phyloP scores from a whole-genome alignment of 2,329 filamentous ascomycete genomes.

The Cytospora schulzeri region DNA sequence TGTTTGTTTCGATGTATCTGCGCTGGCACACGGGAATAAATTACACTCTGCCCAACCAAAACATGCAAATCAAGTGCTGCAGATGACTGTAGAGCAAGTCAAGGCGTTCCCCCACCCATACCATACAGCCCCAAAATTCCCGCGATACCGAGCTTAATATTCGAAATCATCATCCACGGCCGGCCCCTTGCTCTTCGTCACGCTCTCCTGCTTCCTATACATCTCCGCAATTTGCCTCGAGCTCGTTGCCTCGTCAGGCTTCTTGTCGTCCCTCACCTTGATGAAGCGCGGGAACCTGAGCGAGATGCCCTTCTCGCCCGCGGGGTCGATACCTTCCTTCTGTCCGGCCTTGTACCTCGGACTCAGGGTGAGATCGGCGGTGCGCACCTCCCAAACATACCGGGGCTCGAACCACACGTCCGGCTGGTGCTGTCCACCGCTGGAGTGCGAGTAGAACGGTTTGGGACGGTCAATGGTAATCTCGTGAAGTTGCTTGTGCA shows the following conservation, averaged over 20 bases:
- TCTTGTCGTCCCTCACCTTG: constrained; percentile 91
- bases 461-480: constrained; percentile 88
- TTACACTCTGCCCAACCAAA: neutral
- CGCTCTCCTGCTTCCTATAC: constrained; percentile 93
- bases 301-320: constrained; percentile 77
- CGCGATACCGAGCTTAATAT: constrained; percentile 59
- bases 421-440: constrained; percentile 86
- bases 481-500: constrained; percentile 74
- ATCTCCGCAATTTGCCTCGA: constrained; percentile 90
- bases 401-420: constrained; percentile 98
- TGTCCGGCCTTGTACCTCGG: constrained; percentile 91
- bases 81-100: neutral
- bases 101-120: neutral
- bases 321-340: constrained; percentile 74
- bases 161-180: constrained; percentile 97
- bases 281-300: constrained; percentile 93
- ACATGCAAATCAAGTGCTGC: neutral
- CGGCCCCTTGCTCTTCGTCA: constrained; percentile 81
- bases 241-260: constrained; percentile 84
- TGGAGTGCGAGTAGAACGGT: constrained; percentile 88
- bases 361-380: constrained; percentile 89
- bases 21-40: neutral
- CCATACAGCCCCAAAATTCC: neutral
- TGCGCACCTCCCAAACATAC: constrained; percentile 97
- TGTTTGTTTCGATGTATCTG: neutral